phyloP scores from a whole-genome alignment of 2,329 filamentous ascomycete genomes.

The Albophoma yamanashiensis region DNA sequence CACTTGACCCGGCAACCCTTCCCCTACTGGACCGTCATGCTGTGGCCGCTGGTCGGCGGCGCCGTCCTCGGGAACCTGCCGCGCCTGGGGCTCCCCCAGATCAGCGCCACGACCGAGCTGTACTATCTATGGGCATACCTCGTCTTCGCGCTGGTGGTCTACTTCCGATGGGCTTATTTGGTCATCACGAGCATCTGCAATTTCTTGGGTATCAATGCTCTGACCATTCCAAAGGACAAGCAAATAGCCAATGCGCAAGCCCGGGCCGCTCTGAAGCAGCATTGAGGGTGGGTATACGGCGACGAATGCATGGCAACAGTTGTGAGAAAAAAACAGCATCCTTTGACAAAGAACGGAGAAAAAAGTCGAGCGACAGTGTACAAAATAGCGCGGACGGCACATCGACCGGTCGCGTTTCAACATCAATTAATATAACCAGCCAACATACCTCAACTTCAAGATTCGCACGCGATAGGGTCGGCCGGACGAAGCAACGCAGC shows the following conservation, averaged over 20 bases:
- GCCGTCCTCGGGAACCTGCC: conserved; percentile 78
- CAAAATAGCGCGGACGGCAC: not conserved
- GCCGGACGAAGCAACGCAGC: not conserved
- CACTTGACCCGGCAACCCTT: conserved; percentile 91
- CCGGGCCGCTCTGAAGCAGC: conserved; percentile 24
- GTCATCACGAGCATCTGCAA: conserved; percentile 87
- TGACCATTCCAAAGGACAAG: conserved; percentile 68
- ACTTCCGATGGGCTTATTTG: conserved; percentile 85
- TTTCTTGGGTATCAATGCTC: conserved; percentile 86
- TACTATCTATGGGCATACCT: conserved; percentile 81
- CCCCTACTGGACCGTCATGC: conserved; percentile 91
- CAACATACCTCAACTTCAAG: not conserved
- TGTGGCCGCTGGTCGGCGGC: conserved; percentile 77
- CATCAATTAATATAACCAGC: not conserved
- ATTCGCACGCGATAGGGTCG: not conserved
- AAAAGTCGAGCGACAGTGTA: not conserved
- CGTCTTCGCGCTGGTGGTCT: conserved; percentile 70
- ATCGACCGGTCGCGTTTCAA: not conserved
- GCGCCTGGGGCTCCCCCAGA: conserved; percentile 55
- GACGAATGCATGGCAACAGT: not conserved
- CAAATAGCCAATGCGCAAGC: conserved; percentile 41
- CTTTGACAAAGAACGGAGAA: not conserved
- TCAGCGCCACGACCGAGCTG: conserved; percentile 59
- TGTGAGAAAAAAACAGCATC: not conserved
- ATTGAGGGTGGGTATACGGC: conserved; percentile 9